Percentiles rank a stretch among this genome's conserved stretches.
Conservation (phyloP, 164 flowering plant genomes). For the Euptelea pleiosperma region DNA sequence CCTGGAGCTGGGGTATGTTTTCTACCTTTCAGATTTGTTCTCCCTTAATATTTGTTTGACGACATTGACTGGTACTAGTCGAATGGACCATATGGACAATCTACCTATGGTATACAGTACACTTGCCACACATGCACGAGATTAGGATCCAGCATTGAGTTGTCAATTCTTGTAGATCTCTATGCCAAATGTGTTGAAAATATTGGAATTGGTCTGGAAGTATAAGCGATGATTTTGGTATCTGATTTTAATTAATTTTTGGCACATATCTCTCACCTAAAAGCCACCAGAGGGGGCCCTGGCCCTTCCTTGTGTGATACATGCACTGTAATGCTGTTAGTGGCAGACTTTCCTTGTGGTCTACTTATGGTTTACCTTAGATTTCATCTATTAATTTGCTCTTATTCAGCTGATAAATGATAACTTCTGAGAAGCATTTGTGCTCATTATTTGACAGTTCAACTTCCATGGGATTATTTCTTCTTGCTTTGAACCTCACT, state of each 20-base stretch:
- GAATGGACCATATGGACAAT: no score
- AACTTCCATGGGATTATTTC: slow-evolving; percentile 95
- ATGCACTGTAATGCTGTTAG: neutral
- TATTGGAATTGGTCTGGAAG: no score
- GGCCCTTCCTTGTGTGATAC: neutral
- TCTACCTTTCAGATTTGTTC: neutral
- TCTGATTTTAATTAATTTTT: no score
- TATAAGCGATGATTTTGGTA: no score
- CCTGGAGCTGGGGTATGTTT: slow-evolving; percentile 95
- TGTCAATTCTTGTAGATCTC: no score
- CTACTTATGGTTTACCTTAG: neutral
- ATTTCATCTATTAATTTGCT: neutral
- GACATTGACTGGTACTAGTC: no score
- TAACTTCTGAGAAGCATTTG: slow-evolving; percentile 1
- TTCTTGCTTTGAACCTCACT: slow-evolving; percentile 94
- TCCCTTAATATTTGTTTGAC: neutral
- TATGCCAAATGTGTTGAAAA: no score
- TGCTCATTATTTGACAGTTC: slow-evolving; percentile 55
- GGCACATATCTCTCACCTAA: no score
- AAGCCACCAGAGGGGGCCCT: neutral
- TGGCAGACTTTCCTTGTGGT: neutral
- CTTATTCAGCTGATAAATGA: slow-evolving; percentile 2
- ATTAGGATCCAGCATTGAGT: no score
- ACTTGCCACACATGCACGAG: no score
- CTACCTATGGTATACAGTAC: no score